Percentiles rank a stretch among this genome's conserved stretches.
Evolutionary conservation across 2,329 filamentous ascomycete species (phyloP).

Genomic region (Diaporthe amygdali): DNA sequence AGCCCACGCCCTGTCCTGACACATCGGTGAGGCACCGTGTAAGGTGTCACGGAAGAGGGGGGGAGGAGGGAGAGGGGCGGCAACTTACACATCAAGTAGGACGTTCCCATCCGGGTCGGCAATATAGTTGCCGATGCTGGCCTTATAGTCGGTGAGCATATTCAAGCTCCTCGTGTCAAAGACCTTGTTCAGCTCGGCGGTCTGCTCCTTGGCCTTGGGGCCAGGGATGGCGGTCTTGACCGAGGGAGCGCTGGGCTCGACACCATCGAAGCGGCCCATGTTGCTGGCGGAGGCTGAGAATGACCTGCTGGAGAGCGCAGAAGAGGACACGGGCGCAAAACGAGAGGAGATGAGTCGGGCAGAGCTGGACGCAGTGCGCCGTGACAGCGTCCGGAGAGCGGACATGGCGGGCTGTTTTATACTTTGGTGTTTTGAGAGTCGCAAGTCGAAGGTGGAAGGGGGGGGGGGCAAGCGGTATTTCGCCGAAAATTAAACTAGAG

Average conservation of each 20-base stretch:
- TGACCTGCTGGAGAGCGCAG: conserved; percentile 25
- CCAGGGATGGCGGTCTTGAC: conserved; percentile 73
- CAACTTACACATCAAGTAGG: conserved; percentile 72
- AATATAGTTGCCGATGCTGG: conserved; percentile 82
- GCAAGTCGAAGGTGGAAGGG: not conserved
- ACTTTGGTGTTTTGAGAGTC: not conserved
- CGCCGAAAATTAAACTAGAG: not conserved
- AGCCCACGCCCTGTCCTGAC: not conserved
- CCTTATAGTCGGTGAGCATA: conserved; percentile 78
- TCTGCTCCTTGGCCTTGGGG: conserved; percentile 72
- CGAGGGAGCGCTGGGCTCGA: conserved; percentile 57
- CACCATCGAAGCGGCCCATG: conserved; percentile 26
- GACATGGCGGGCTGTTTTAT: conserved; percentile 24
- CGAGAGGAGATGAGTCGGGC: conserved; percentile 22
- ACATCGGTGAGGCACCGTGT: not conserved
- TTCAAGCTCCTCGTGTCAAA: conserved; percentile 89
- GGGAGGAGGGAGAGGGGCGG: too few relatives aligned
- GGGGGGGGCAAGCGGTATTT: not conserved
- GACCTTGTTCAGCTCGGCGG: conserved; percentile 75
- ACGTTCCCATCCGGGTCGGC: conserved; percentile 74
- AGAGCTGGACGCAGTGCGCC: conserved; percentile 21
- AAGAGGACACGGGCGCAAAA: conserved; percentile 18
- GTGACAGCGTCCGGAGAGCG: conserved; percentile 24
- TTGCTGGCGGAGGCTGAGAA: conserved; percentile 31
- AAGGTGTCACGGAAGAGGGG: not conserved